phyloP scores from a whole-genome alignment of 768 basidiomycete species.

The Rhizopogon vinicolor region DNA sequence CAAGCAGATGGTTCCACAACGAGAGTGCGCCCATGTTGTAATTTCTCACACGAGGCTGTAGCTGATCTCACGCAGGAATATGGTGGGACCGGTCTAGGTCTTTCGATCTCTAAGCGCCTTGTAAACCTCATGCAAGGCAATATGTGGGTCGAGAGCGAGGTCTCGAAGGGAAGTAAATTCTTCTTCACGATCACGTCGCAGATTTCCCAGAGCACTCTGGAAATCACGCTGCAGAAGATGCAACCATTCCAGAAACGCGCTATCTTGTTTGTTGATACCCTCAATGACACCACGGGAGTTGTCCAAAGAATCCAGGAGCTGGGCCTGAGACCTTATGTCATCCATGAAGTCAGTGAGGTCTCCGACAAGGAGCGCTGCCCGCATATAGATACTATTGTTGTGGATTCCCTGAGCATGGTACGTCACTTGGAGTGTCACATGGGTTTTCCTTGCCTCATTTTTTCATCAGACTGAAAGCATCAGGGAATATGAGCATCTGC shows the following conservation, averaged over 20 bases:
- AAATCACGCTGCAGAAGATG: conserved; percentile 74
- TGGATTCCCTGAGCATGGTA: conserved; percentile 84
- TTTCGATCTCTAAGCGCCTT: conserved; percentile 96
- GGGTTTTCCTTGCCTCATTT: conserved; percentile 12
- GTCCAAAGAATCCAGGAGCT: conserved; percentile 74
- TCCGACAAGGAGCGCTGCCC: conserved; percentile 77
- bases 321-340: conserved; percentile 70
- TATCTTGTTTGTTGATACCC: conserved; percentile 89
- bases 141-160: conserved; percentile 98
- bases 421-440: conserved; percentile 27
- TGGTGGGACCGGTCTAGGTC: conserved; percentile 92
- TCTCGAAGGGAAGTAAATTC: conserved; percentile 89
- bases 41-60: conserved; percentile 3
- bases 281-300: conserved; percentile 71
- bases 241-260: conserved; percentile 81
- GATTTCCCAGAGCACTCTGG: conserved; percentile 71
- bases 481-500: conserved; percentile 88
- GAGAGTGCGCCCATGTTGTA: conserved; percentile 46
- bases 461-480: conserved; percentile 73
- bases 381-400: conserved; percentile 92
- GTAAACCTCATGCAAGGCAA: conserved; percentile 97
- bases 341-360: conserved; percentile 77
- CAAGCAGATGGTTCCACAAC: conserved; percentile 99
- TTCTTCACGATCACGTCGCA: conserved; percentile 94
- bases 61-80: conserved; percentile 61